Conservation (phyloP, 192 early-diverging fungal genomes). For the Entophlyctis luteolus region DNA sequence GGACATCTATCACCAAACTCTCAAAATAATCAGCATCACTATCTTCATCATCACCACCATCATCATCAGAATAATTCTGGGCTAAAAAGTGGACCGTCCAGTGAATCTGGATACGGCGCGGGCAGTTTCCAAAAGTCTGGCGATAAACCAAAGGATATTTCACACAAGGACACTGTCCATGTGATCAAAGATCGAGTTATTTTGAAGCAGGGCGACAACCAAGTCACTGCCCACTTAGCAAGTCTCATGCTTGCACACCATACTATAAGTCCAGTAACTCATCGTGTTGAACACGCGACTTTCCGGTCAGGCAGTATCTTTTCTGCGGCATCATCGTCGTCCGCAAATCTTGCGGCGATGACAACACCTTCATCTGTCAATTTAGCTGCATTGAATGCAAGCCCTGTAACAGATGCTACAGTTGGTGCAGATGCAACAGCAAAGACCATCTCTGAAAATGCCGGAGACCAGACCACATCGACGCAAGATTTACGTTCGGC, state of each 20-base stretch:
- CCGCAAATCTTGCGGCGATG: neutral
- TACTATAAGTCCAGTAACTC: constrained; percentile 83
- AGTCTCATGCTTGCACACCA: constrained; percentile 79
- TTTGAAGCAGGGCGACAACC: constrained; percentile 70
- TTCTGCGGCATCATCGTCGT: neutral
- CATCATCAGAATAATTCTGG: neutral
- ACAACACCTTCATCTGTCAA: neutral
- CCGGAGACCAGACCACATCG: too few species aligned
- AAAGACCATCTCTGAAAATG: too few species aligned
- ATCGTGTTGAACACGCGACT: constrained; percentile 72
- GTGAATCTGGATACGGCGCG: neutral
- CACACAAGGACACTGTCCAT: too few species aligned
- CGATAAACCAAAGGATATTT: neutral
- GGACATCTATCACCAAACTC: neutral
- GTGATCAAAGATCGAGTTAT: constrained; percentile 27
- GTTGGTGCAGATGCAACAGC: too few species aligned
- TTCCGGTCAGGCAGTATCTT: constrained; percentile 48
- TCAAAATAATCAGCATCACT: neutral
- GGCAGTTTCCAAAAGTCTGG: neutral
- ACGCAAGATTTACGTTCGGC: too few species aligned
- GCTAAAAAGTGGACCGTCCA: neutral
- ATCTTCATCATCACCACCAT: neutral
- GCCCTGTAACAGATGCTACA: neutral
- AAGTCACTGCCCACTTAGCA: constrained; percentile 81
- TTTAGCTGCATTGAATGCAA: neutral